Percentiles rank a stretch among this genome's conserved stretches.
Evolutionary conservation across 2,329 filamentous ascomycete species (phyloP).

Genomic region (Clonostachys byssicola): DNA sequence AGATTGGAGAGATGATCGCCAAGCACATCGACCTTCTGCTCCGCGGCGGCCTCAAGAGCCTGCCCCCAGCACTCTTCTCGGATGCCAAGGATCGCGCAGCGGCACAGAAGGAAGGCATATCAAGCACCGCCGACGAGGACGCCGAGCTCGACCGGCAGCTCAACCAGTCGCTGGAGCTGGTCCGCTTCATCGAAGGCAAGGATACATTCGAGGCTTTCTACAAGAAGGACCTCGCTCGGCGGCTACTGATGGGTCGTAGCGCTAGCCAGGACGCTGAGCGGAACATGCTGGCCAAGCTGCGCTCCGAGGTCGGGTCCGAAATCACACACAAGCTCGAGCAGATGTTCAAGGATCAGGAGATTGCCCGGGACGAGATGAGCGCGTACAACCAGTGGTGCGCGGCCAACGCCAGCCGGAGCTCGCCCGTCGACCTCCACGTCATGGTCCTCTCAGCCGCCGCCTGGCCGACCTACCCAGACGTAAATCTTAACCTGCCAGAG

Average conservation of each 20-base stretch:
- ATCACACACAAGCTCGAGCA: constrained; percentile 98
- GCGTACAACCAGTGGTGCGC: constrained; percentile 71
- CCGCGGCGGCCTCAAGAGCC: constrained; percentile 79
- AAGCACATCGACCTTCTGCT: constrained; percentile 92
- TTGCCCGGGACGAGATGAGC: constrained; percentile 89
- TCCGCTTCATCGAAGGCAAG: constrained; percentile 95
- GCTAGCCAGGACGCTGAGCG: constrained; percentile 93
- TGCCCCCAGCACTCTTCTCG: constrained; percentile 65
- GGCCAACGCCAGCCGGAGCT: constrained; percentile 40
- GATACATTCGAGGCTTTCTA: constrained; percentile 99
- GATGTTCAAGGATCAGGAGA: constrained; percentile 98
- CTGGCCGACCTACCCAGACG: constrained; percentile 88
- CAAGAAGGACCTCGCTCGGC: constrained; percentile 90
- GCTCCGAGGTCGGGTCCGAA: constrained; percentile 86
- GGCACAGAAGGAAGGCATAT: constrained; percentile 58
- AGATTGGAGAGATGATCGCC: constrained; percentile 97
- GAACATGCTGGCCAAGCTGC: constrained; percentile 89
- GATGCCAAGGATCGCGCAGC: constrained; percentile 53
- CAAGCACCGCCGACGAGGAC: constrained; percentile 79
- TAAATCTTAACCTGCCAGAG: constrained; percentile 66
- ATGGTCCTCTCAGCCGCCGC: constrained; percentile 87
- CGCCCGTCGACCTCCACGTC: constrained; percentile 64
- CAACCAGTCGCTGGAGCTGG: constrained; percentile 88
- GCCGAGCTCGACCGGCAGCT: constrained; percentile 87
- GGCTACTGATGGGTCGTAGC: constrained; percentile 86